Percentiles rank a stretch among this genome's conserved stretches.
These are phyloP conservation scores for Sclerospora graminicola DNA, from an alignment of 352 stramenopile species.

Conservation along the genomic window DNA sequence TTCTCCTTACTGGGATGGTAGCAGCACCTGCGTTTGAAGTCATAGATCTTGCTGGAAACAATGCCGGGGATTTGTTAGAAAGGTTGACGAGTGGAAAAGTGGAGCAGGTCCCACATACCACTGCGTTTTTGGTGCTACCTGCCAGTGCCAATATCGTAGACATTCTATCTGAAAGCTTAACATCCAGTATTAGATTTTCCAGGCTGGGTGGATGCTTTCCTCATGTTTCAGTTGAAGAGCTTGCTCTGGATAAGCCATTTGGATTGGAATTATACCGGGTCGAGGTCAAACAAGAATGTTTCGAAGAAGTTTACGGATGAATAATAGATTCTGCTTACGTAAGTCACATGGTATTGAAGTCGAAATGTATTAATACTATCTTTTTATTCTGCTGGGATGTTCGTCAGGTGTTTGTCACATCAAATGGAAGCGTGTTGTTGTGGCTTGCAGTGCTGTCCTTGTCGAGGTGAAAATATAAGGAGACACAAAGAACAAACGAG, in stretches of 20 bases:
- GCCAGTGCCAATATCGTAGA: conserved; percentile 26
- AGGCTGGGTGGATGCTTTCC: conserved; percentile 37
- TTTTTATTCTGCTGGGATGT: too few species aligned
- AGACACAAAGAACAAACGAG: too few species aligned
- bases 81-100: conserved; percentile 6
- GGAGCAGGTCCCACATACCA: background rate
- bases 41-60: conserved; percentile 39
- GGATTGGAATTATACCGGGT: conserved; percentile 34
- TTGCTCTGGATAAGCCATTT: conserved; percentile 32
- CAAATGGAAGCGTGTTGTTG: too few species aligned
- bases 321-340: too few species aligned
- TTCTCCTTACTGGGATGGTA: conserved; percentile 33
- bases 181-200: background rate
- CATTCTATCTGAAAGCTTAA: conserved; percentile 8
- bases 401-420: too few species aligned
- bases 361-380: too few species aligned
- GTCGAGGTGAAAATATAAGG: too few species aligned
- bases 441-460: too few species aligned
- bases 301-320: too few species aligned
- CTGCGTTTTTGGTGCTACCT: conserved; percentile 31
- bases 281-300: background rate
- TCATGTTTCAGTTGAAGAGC: conserved; percentile 50
- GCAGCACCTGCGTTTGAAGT: conserved; percentile 23
- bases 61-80: conserved; percentile 3
- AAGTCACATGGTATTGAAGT: too few species aligned